Evolutionary conservation across 768 basidiomycete genomes (phyloP).

Genomic region (Royoungia palumana): DNA sequence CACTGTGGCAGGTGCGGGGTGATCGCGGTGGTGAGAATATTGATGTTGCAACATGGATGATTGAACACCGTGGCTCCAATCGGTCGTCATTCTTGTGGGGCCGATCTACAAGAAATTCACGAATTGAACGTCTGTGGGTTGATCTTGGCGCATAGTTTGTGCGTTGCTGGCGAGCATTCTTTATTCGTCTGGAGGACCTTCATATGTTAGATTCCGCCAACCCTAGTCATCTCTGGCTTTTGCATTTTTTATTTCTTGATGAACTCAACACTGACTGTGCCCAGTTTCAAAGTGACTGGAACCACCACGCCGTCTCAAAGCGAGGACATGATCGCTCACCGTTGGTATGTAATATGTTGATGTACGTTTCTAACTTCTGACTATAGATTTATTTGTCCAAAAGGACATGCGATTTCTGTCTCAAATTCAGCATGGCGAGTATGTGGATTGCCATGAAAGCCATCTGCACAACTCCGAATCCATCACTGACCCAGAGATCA

Average conservation of each 20-base stretch:
- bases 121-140: conserved; percentile 45
- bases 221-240: conserved; percentile 40
- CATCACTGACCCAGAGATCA: too few relatives aligned
- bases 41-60: conserved; percentile 26
- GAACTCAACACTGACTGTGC: conserved; percentile 37
- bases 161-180: conserved; percentile 41
- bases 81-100: conserved; percentile 29
- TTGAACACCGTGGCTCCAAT: conserved; percentile 22
- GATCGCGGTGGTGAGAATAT: conserved; percentile 32
- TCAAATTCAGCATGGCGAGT: too few relatives aligned
- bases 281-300: conserved; percentile 37
- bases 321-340: conserved; percentile 1
- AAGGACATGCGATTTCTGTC: too few relatives aligned
- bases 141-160: conserved; percentile 41
- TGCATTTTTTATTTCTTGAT: conserved; percentile 40
- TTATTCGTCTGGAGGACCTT: conserved; percentile 32
- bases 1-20: conserved; percentile 24
- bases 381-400: too few relatives aligned
- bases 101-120: conserved; percentile 39
- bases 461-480: too few relatives aligned
- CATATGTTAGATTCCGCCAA: conserved; percentile 34
- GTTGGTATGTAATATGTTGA: neutral
- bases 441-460: too few relatives aligned
- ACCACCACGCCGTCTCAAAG: conserved; percentile 33
- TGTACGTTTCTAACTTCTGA: too few relatives aligned